These are phyloP conservation scores for Acanthamoeba healyi DNA, from an alignment of 208 protist genomes.

Conservation along the genomic window DNA sequence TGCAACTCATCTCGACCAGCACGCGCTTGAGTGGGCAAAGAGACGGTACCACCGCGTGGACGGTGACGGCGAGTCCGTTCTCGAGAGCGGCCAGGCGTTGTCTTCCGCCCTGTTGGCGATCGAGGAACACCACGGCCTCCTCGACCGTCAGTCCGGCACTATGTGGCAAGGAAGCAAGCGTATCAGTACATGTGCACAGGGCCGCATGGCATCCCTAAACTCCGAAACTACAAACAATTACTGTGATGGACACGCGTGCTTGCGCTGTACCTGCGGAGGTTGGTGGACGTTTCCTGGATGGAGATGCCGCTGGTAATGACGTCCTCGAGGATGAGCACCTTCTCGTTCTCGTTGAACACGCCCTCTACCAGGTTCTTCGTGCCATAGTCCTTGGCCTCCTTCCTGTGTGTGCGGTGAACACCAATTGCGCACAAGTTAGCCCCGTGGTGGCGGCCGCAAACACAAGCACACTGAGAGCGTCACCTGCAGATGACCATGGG, in stretches of 20 bases:
- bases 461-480: background rate
- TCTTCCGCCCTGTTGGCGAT: conserved; percentile 96
- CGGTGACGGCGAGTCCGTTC: conserved; percentile 91
- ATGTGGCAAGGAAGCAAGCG: conserved; percentile 74
- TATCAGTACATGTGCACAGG: no score
- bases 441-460: conserved; percentile 70
- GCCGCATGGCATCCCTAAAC: background rate
- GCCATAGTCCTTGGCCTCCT: conserved; percentile 94
- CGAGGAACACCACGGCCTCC: conserved; percentile 95
- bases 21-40: no score
- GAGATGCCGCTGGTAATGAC: conserved; percentile 96
- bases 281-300: conserved; percentile 96
- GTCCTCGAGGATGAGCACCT: conserved; percentile 95
- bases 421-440: conserved; percentile 88
- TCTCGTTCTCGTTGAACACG: conserved; percentile 94
- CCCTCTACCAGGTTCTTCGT: conserved; percentile 96
- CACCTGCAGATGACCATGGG: conserved; percentile 86
- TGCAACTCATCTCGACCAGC: no score
- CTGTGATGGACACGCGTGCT: no score
- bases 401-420: background rate
- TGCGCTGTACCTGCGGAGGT: conserved; percentile 72
- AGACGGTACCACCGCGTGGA: conserved; percentile 88
- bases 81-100: conserved; percentile 90
- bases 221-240: background rate
- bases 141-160: conserved; percentile 92